Conservation (phyloP, 345 rosid genomes). For the Populus deltoides region DNA sequence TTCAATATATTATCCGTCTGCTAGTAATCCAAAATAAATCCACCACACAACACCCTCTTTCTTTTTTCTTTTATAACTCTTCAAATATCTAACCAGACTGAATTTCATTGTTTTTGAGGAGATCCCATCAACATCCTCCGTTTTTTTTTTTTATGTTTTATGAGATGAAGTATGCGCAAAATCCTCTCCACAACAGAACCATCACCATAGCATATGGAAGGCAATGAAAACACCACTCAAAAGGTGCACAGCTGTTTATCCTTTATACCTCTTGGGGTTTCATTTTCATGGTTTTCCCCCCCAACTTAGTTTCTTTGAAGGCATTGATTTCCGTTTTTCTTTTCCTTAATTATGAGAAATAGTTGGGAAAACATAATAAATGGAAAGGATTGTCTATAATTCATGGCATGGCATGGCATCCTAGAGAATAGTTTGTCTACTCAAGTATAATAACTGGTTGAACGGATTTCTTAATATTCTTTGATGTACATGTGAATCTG, state of each 20-base stretch:
- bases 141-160: neutral
- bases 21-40: neutral
- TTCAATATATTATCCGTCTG: neutral
- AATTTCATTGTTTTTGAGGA: neutral
- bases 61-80: too few relatives aligned
- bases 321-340: neutral
- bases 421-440: too few relatives aligned
- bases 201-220: conserved; percentile 42
- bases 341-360: neutral
- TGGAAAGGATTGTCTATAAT: neutral
- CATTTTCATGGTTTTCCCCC: neutral
- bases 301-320: neutral
- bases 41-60: conserved; percentile 2
- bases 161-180: conserved; percentile 19
- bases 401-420: neutral
- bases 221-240: conserved; percentile 28
- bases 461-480: neutral
- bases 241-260: conserved; percentile 29
- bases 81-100: neutral
- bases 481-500: neutral
- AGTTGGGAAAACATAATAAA: neutral
- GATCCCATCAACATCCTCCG: neutral
- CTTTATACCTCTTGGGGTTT: neutral
- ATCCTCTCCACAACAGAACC: neutral
- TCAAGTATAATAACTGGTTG: too few relatives aligned